Percentiles rank a stretch among this genome's conserved stretches.
phyloP scores from a whole-genome alignment of 805 yeast species.

The Lipomyces lipofer region DNA sequence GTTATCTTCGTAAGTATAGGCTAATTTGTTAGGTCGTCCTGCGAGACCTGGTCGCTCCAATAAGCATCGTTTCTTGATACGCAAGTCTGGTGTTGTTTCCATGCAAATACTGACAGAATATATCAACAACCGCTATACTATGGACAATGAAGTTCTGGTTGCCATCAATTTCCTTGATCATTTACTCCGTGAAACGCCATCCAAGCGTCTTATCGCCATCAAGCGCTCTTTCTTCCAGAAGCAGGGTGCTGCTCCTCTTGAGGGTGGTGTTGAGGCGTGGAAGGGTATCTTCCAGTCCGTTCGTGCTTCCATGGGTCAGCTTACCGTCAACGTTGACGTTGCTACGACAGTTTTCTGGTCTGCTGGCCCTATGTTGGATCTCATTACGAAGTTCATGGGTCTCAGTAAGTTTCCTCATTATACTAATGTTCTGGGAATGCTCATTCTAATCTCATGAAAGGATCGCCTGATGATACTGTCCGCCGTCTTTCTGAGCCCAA shows the following conservation, averaged over 20 bases:
- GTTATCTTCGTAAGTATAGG: neutral
- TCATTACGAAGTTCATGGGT: slow-evolving; percentile 16
- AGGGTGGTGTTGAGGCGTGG: slow-evolving; percentile 37
- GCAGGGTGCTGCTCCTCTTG: slow-evolving; percentile 24
- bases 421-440: neutral
- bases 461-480: slow-evolving; percentile 34
- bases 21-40: neutral
- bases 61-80: slow-evolving; percentile 10
- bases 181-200: slow-evolving; percentile 16
- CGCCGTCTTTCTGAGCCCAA: slow-evolving; percentile 32
- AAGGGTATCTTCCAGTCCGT: slow-evolving; percentile 40
- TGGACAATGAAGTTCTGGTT: slow-evolving; percentile 15
- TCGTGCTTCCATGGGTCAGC: slow-evolving; percentile 35
- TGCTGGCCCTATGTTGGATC: slow-evolving; percentile 36
- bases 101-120: slow-evolving; percentile 17
- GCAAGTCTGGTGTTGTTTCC: slow-evolving; percentile 12
- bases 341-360: slow-evolving; percentile 38
- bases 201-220: slow-evolving; percentile 10
- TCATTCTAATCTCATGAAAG: neutral
- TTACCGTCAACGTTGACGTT: slow-evolving; percentile 38
- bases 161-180: slow-evolving; percentile 24
- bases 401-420: neutral
- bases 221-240: slow-evolving; percentile 12
- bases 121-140: slow-evolving; percentile 11
- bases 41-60: slow-evolving; percentile 10